phyloP scores from a whole-genome alignment of 2,329 filamentous ascomycete species.

The Penicillium sp. region DNA sequence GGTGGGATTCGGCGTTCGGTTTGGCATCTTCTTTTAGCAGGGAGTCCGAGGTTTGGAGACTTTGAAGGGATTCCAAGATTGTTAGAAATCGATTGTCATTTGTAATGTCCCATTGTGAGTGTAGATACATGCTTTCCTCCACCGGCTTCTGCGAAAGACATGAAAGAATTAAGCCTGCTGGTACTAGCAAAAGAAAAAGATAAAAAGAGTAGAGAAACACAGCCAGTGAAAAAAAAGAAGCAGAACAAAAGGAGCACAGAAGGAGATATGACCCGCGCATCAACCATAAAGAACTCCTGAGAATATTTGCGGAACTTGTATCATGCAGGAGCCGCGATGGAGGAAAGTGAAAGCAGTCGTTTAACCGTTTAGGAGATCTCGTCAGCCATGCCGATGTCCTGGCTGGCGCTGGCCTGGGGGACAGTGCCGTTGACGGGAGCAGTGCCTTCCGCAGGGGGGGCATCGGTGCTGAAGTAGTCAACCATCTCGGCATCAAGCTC shows the following conservation, averaged over 20 bases:
- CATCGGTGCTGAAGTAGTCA: conserved; percentile 72
- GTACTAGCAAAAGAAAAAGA: conserved; percentile 12
- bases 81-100: conserved; percentile 6
- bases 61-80: neutral
- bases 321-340: conserved; percentile 7
- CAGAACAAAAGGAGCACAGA: conserved; percentile 13
- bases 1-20: neutral
- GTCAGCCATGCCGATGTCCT: conserved; percentile 55
- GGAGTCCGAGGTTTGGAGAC: neutral
- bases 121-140: conserved; percentile 25
- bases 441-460: conserved; percentile 41
- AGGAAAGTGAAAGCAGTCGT: neutral
- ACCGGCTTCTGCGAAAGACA: conserved; percentile 8
- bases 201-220: conserved; percentile 15
- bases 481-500: conserved; percentile 97
- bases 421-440: conserved; percentile 50
- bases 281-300: conserved; percentile 21
- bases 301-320: conserved; percentile 3
- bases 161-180: conserved; percentile 8
- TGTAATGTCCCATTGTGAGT: conserved; percentile 13
- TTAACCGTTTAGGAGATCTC: conserved; percentile 52
- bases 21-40: neutral
- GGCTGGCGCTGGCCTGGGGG: conserved; percentile 51
- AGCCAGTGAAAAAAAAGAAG: conserved; percentile 12
- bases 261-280: conserved; percentile 30